A percentile compares a stretch with the other conserved stretches of the same genome.
phyloP scores from a whole-genome alignment of 257 asterid genomes.

The Thymus quinquecostatus region DNA sequence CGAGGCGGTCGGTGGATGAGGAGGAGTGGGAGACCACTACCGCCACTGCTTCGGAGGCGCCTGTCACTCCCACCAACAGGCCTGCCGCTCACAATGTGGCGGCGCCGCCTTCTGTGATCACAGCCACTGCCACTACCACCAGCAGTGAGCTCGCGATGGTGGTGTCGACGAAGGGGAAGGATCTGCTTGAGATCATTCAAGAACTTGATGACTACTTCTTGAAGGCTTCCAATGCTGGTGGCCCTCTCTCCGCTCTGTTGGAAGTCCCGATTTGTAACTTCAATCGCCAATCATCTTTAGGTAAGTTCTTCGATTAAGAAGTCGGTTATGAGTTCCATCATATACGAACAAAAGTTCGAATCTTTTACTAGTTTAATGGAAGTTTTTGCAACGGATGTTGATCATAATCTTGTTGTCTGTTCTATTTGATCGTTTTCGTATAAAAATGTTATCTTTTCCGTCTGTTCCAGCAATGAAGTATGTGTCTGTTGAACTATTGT shows the following conservation, averaged over 20 bases:
- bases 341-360: neutral
- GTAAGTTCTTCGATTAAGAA: conserved; percentile 30
- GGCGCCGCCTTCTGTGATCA: conserved; percentile 65
- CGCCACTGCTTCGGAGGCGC: conserved; percentile 57
- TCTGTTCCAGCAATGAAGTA: neutral
- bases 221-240: conserved; percentile 87
- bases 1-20: conserved; percentile 66
- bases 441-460: neutral
- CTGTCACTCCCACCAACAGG: conserved; percentile 47
- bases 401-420: conserved; percentile 6
- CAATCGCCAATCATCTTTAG: conserved; percentile 62
- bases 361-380: neutral
- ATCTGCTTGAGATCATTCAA: conserved; percentile 74
- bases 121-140: conserved; percentile 52
- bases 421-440: neutral
- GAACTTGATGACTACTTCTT: conserved; percentile 89
- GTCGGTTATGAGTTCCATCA: neutral
- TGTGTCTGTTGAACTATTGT: neutral
- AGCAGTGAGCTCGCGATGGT: conserved; percentile 80
- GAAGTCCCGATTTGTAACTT: conserved; percentile 74
- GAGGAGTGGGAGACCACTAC: conserved; percentile 72
- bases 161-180: conserved; percentile 78
- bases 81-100: conserved; percentile 57
- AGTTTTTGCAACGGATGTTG: neutral
- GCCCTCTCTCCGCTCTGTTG: conserved; percentile 67